These are phyloP conservation scores for Luffa acutangula DNA, from an alignment of 306 rosid species.

Conservation along the genomic window DNA sequence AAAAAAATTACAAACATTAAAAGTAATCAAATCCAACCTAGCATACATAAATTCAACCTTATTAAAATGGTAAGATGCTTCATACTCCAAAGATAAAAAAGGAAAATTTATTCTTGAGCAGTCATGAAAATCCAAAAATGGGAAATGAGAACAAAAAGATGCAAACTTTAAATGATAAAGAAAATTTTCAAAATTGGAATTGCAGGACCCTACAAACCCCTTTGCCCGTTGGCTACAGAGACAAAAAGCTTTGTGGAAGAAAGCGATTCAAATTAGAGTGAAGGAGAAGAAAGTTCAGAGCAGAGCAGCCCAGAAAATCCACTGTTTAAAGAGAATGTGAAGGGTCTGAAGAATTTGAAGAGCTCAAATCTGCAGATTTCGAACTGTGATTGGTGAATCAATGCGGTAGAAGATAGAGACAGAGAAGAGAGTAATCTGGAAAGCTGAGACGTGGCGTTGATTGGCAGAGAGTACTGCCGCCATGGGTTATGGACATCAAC, in stretches of 20 bases:
- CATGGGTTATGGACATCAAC: neutral
- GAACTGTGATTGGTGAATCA: neutral
- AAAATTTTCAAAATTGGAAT: slow-evolving; percentile 14
- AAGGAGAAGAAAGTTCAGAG: neutral
- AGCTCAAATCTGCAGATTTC: neutral
- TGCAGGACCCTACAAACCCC: neutral
- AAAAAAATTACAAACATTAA: too few species aligned
- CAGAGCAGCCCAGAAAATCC: neutral
- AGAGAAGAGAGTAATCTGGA: neutral
- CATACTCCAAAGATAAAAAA: neutral
- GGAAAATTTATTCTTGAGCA: neutral
- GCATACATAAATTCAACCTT: neutral
- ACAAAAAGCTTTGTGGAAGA: neutral
- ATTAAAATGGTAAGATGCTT: neutral
- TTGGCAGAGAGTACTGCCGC: neutral
- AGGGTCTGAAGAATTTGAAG: neutral
- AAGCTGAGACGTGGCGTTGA: neutral
- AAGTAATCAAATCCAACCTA: neutral
- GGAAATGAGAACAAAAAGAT: neutral
- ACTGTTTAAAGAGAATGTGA: neutral
- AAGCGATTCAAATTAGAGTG: neutral
- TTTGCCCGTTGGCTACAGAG: slow-evolving; percentile 9
- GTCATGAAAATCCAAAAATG: neutral
- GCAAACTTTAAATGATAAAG: neutral
- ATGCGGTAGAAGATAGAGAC: neutral